Evolutionary conservation across 2,329 filamentous ascomycete species (phyloP).

Genomic region (Ceratocystis smalleyi): DNA sequence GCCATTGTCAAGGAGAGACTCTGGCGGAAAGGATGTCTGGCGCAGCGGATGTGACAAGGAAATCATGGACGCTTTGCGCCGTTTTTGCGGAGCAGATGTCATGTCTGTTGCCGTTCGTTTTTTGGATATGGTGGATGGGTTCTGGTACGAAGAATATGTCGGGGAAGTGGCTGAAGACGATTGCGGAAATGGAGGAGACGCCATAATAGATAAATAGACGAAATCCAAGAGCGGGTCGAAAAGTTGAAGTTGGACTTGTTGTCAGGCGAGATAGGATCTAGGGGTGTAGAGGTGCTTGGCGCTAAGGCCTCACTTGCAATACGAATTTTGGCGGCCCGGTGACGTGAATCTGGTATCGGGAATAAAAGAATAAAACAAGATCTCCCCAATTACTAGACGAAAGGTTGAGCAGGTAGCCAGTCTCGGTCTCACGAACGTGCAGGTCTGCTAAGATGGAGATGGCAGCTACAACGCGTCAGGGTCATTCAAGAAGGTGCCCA

Average conservation of each 20-base stretch:
- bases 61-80: slow-evolving; percentile 53
- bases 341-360: not conserved
- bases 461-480: not conserved
- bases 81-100: slow-evolving; percentile 39
- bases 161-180: slow-evolving; percentile 41
- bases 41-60: slow-evolving; percentile 55
- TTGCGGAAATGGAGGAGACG: slow-evolving; percentile 39
- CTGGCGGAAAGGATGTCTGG: slow-evolving; percentile 67
- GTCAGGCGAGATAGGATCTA: not conserved
- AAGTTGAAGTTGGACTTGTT: not conserved
- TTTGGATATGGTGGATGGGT: slow-evolving; percentile 37
- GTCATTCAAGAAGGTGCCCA: not conserved
- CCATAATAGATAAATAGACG: slow-evolving; percentile 26
- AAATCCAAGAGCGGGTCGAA: not conserved
- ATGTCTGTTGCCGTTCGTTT: slow-evolving; percentile 44
- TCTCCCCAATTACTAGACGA: not conserved
- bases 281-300: not conserved
- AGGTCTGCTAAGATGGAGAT: too few species aligned
- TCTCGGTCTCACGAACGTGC: not conserved
- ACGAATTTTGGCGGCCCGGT: not conserved
- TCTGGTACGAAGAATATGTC: slow-evolving; percentile 35
- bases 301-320: slow-evolving; percentile 1
- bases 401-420: too few species aligned
- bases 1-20: slow-evolving; percentile 19
- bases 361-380: not conserved